Evolutionary conservation across 371 early-diverging fungal genomes (phyloP), one percentile per base, ranked within the genome.

Genomic region (Mucor velutinosus): DNA sequence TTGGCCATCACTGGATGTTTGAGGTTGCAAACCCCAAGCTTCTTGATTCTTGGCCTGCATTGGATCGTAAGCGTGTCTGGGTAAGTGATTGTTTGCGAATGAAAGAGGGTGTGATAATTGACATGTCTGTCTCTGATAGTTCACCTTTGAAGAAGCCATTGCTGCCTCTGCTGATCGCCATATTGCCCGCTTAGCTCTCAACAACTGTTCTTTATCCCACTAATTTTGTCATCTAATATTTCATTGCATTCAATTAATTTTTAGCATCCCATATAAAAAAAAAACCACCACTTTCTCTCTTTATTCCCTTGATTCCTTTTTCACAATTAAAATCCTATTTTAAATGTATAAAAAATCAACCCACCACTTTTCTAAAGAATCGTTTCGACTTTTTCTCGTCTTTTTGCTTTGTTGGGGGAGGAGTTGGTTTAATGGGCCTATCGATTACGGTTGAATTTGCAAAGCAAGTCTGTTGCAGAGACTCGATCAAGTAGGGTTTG

Each of bases 1-100:
- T 78, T 14, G 80, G 77, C n/a, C 80, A 82, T 62, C 77, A 82
- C 67, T 76, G 77, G 76, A 76, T 82, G 66, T 82, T 71, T 72
- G 77, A 82, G 60, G 69, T 82, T 0, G 62, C 69, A 39, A 60
- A 72, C n/a, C 60, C 70, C 23, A 72, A 47, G 21, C 45, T 77
- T 25, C 63, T 77, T 27, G 73, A 74, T 45, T 39, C 64, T 27
- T 76, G 76, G 76, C 77, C 77, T 23, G 73, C 69, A 25, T 69
- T 66, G n/a, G 74, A 76, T 56, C 77, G 79, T 57, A 53, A 73
- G 45, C 72, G 79, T 49, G 71, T 77, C 58, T 81, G 82, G 82
- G 82, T 81, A 76, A 65, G 73, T 69, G 4, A 43, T 21, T 21
- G n/a, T 60, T 2, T 41, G 15, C 7, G 39, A 25, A 23, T 33